phyloP scores from a whole-genome alignment of 108 stramenopile genomes.

The Nitzschia palea region DNA sequence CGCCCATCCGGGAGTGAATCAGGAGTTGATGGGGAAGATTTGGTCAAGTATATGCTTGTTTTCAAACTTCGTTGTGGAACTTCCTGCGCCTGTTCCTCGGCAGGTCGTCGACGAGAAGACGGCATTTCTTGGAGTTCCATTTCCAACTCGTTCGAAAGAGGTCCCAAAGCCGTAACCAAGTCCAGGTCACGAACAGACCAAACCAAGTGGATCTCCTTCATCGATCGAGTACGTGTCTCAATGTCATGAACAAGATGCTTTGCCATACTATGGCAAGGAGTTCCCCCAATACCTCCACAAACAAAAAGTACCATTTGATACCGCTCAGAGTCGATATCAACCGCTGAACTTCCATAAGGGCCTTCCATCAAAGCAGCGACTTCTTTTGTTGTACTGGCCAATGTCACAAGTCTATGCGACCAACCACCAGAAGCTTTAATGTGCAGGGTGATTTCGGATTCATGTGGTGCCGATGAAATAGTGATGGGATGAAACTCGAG shows the following conservation, averaged over 20 bases:
- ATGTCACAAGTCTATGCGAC: conserved; percentile 32
- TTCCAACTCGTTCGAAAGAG: not conserved
- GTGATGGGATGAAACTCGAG: conserved; percentile 51
- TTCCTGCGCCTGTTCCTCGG: not conserved
- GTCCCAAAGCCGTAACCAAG: not conserved
- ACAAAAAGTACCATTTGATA: conserved; percentile 47
- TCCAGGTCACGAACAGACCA: conserved; percentile 38
- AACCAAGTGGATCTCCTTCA: conserved; percentile 41
- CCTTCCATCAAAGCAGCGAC: conserved; percentile 44
- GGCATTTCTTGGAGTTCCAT: not conserved
- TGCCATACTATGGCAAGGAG: conserved; percentile 11
- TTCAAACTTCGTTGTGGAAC: conserved; percentile 1
- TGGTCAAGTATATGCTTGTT: conserved; percentile 34
- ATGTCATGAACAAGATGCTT: conserved; percentile 33
- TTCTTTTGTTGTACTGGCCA: conserved; percentile 25
- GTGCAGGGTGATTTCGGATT: conserved; percentile 39
- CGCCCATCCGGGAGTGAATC: not conserved
- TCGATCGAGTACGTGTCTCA: conserved; percentile 6
- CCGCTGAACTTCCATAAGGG: conserved; percentile 39
- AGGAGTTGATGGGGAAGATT: not conserved
- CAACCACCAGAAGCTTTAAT: conserved; percentile 43
- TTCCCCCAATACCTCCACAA: conserved; percentile 58
- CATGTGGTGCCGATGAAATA: conserved; percentile 31
- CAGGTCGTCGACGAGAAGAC: not conserved
- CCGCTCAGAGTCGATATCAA: conserved; percentile 36